These are phyloP conservation scores for Blastocystis sp. DNA, from an alignment of 352 stramenopile species.

Conservation along the genomic window DNA sequence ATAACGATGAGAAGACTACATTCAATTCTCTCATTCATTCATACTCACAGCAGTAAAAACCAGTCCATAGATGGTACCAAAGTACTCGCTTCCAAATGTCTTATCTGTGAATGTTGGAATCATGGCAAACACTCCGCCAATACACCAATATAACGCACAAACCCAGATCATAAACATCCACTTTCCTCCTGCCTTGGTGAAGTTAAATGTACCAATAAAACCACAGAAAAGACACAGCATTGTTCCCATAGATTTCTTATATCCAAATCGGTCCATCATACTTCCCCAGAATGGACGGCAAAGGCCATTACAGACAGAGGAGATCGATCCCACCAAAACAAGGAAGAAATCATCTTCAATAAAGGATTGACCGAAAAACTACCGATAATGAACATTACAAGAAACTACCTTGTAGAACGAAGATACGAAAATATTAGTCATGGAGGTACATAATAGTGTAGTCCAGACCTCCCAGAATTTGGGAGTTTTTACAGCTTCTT, in stretches of 20 bases:
- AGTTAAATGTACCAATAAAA: conserved; percentile 28
- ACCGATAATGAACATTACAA: neutral
- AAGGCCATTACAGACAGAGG: conserved; percentile 54
- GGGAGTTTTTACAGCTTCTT: neutral
- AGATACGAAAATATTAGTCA: conserved; percentile 58
- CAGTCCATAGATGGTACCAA: conserved; percentile 61
- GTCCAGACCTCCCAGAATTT: conserved; percentile 65
- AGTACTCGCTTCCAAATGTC: conserved; percentile 49
- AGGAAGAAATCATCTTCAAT: conserved; percentile 58
- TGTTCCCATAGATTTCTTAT: conserved; percentile 56
- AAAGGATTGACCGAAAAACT: conserved; percentile 63
- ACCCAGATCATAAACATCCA: conserved; percentile 62
- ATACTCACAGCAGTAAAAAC: conserved; percentile 40
- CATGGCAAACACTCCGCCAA: conserved; percentile 53
- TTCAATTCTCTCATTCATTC: neutral
- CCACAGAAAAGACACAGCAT: conserved; percentile 16
- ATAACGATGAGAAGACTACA: conserved; percentile 30
- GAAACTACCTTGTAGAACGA: conserved; percentile 63
- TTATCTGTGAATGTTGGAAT: conserved; percentile 15
- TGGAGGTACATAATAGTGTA: conserved; percentile 32
- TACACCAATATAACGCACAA: conserved; percentile 42
- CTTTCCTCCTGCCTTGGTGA: neutral
- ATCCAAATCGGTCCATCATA: conserved; percentile 53
- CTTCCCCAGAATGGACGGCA: conserved; percentile 60
- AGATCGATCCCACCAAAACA: conserved; percentile 32